These are phyloP conservation scores for Tuber brumale DNA, from an alignment of 495 filamentous ascomycete species.

Conservation along the genomic window DNA sequence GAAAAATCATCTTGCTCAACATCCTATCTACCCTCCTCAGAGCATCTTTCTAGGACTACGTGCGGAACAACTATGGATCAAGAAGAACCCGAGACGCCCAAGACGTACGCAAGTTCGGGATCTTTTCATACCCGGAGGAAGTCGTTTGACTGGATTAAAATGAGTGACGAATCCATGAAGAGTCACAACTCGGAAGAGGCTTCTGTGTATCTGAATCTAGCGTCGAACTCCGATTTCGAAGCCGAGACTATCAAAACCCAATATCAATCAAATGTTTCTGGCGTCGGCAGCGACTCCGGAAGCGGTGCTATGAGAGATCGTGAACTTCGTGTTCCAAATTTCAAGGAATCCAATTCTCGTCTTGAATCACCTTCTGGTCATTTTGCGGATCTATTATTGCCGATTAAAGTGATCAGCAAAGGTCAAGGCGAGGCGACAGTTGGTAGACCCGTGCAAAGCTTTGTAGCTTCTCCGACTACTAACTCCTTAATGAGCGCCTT, in stretches of 20 bases:
- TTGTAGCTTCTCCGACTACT: conserved; percentile 10
- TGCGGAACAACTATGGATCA: background rate
- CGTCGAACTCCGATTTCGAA: background rate
- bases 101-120: background rate
- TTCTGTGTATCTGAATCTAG: background rate
- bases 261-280: background rate
- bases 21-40: background rate
- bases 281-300: background rate
- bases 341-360: background rate
- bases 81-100: background rate
- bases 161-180: background rate
- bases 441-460: conserved; percentile 16
- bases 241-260: background rate
- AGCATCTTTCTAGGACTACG: background rate
- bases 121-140: background rate
- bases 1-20: background rate
- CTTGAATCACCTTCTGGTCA: background rate
- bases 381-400: background rate
- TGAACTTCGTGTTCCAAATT: background rate
- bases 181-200: background rate
- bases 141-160: background rate
- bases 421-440: conserved; percentile 10
- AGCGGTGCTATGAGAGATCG: background rate
- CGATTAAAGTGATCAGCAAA: conserved; percentile 8
- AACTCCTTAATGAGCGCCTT: background rate